Base-by-base conservation (phyloP, 257 asterid genomes). In the Leptodermis oblonga region DNA sequence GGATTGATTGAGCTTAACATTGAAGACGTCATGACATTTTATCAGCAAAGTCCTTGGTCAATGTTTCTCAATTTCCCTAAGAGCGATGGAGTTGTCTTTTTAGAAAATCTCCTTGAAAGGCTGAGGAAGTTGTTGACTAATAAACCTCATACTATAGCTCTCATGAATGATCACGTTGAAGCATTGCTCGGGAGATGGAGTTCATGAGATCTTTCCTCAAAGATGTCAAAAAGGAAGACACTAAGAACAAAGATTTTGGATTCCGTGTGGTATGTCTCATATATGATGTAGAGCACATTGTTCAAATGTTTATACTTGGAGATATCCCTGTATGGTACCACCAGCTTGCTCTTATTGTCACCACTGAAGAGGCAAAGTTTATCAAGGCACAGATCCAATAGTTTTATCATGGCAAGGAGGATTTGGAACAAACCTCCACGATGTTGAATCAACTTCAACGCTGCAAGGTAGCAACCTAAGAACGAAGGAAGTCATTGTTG, bases 61-160 rank as follows among this genome's bases (percentile, higher is more conserved):
- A n/a, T 4, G 31, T 17, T 48, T 15, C 11, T 43, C 4, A 46
- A 17, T 20, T 73, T 77, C 65, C 78, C 75, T 4, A 67, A 12
- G 72, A 72, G 45, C 0, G 26, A 70, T 53, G 78, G 48, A 28
- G 10, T 46, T 10, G 63, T 52, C 33, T 36, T 69, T 63, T 1
- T n/a, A 26, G 56, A 55, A 9, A 22, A 22, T 43, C 66, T 73
- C 51, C 37, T 77, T 11, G 22, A 5, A 20, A 37, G 46, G 15
- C 20, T 77, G 53, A 64, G 36, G 25, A 68, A 69, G 12, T 15
- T 73, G n/a, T 25, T 56, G 45, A 62, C 14, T 20, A 28, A n/a
- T 4, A 42, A 67, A 25, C 65, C 43, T 49, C 36, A 54, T 12
- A 7, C 9, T 3, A 9, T 51, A 25, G 22, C 58, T 14, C 31